A percentile compares a stretch with the other conserved stretches of the same genome.
Evolutionary conservation across 2,329 filamentous ascomycete genomes (phyloP).

Genomic region (Colletotrichum horii): DNA sequence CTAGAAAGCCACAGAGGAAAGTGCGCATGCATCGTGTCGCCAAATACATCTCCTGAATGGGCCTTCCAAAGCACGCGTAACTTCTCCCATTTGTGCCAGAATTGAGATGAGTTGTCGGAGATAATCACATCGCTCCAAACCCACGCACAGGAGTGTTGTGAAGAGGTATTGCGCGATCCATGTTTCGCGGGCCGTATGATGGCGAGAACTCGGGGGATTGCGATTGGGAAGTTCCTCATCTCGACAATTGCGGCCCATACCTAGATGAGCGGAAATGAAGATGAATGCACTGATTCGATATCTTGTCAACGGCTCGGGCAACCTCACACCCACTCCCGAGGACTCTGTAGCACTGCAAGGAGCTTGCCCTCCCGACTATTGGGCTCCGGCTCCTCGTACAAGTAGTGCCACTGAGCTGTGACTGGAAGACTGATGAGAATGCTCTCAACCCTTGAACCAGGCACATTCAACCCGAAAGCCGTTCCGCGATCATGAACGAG

Average conservation of each 20-base stretch:
- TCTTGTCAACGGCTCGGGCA: neutral
- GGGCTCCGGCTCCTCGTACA: slow-evolving; percentile 77
- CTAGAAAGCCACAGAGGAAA: neutral
- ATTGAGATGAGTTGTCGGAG: too few relatives aligned
- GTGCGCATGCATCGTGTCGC: too few relatives aligned
- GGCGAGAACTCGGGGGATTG: neutral
- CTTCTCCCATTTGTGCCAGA: too few relatives aligned
- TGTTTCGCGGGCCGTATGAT: fast-evolving
- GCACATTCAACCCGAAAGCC: slow-evolving; percentile 90
- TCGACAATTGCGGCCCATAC: neutral
- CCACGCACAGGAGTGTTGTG: fast-evolving
- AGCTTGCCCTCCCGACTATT: slow-evolving; percentile 79
- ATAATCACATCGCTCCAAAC: neutral
- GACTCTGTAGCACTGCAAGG: slow-evolving; percentile 70
- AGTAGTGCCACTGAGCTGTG: slow-evolving; percentile 93
- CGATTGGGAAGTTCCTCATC: neutral
- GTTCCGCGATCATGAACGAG: slow-evolving; percentile 95
- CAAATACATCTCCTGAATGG: too few relatives aligned
- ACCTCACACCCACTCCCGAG: slow-evolving; percentile 69
- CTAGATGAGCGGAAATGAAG: neutral
- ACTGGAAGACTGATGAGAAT: slow-evolving; percentile 96
- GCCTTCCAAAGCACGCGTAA: too few relatives aligned
- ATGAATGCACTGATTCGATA: neutral
- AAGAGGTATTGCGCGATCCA: neutral
- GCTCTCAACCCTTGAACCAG: slow-evolving; percentile 89